Base-by-base conservation (phyloP, 768 basidiomycete genomes). In the Suillus plorans region DNA sequence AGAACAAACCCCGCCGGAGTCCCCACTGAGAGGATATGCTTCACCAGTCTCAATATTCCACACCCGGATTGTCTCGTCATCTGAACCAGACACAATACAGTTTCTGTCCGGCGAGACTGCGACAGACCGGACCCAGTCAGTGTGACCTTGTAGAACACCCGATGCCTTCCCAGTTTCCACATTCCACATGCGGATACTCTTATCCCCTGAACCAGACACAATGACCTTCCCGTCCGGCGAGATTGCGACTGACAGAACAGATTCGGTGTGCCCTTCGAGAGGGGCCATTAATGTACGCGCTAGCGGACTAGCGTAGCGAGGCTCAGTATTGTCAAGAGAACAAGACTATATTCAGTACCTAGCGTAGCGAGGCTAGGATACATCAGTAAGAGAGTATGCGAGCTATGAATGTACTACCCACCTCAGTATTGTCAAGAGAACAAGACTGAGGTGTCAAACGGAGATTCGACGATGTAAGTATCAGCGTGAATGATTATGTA, bases 121-220 rank as follows among this genome's bases (percentile, higher is more conserved):
- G 4, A 45, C 45, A 45, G 45, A 45, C 20, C 1, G 9, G 4
- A 45, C 20, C 12, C 12, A 2, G n/a, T n/a, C 0, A 45, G 45
- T 4, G n/a, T 45, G n/a, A 10, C 45, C 45, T n/a, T 45, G 45
- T 1, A 45, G 45, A 45, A 3, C 4, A 12, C 45, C 18, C 4
- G 4, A 4, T n/a, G 45, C 45, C 1, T n/a, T 9, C 1, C 45
- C 45, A n/a, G 45, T 45, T 10, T n/a, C 10, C 4, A 1, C n/a
- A 45, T 45, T 10, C 45, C 45, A 45, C 45, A 45, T 10, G 9
- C 4, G 22, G n/a, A 25, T 25, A 22, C 22, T 49, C 22, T 7
- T 5, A 8, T 68, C 68, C 1, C 1, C 22, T n/a, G 67, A 64
- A 55, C 57, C 62, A 28, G 67, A 68, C 25, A 64, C 63, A 18